Conservation (phyloP, 2,329 filamentous ascomycete genomes). For the Trichoderma sp. region DNA sequence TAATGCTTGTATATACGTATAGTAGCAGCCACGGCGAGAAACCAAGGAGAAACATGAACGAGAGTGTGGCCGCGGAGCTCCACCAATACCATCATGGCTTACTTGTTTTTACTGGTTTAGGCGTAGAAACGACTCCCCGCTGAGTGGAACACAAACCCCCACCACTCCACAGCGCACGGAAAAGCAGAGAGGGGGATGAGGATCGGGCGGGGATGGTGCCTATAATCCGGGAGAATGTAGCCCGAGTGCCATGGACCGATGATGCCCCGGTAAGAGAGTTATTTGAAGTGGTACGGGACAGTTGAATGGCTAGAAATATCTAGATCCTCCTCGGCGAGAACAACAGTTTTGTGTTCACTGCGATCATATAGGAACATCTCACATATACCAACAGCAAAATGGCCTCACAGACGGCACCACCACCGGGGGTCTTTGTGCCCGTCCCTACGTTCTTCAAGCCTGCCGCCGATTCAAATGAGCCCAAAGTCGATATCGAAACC, state of each 20-base stretch:
- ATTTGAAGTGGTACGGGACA: constrained; percentile 22
- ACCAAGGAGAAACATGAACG: constrained; percentile 20
- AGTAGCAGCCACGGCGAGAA: constrained; percentile 12
- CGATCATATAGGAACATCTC: background rate
- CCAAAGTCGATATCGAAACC: constrained; percentile 60
- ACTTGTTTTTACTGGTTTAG: background rate
- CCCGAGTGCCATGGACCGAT: constrained; percentile 14
- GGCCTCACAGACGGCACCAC: constrained; percentile 39
- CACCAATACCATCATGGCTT: constrained; percentile 7
- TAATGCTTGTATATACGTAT: constrained; percentile 23
- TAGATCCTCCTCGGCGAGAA: background rate
- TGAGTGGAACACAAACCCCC: background rate
- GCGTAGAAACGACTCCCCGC: background rate
- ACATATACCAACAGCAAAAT: background rate
- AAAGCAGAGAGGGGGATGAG: constrained; percentile 19
- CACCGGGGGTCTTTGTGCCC: constrained; percentile 61
- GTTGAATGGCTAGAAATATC: background rate
- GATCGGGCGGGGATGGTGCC: constrained; percentile 9
- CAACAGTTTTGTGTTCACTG: background rate
- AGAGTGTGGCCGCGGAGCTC: constrained; percentile 17
- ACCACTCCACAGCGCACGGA: constrained; percentile 15
- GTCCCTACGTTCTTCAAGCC: constrained; percentile 66
- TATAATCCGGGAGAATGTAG: constrained; percentile 14
- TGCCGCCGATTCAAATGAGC: constrained; percentile 48
- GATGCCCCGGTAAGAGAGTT: constrained; percentile 8